phyloP scores from a whole-genome alignment of 2,329 filamentous ascomycete genomes.

The Colletotrichum coccodes region DNA sequence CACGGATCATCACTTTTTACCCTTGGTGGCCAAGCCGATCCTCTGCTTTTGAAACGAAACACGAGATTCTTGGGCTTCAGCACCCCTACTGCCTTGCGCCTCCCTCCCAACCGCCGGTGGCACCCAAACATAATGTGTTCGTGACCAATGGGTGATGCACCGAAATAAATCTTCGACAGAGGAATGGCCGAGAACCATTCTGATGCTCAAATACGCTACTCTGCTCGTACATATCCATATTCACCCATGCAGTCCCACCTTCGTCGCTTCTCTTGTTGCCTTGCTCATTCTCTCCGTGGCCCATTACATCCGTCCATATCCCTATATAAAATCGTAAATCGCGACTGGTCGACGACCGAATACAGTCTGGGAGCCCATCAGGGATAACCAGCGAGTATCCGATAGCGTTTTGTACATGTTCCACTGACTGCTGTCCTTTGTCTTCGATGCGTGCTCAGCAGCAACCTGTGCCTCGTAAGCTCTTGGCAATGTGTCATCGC shows the following conservation, averaged over 20 bases:
- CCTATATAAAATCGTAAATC: constrained; percentile 28
- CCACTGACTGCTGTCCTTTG: neutral
- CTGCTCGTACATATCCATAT: constrained; percentile 32
- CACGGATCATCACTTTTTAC: neutral
- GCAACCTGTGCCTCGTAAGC: neutral
- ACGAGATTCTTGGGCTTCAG: neutral
- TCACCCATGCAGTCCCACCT: constrained; percentile 16
- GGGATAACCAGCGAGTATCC: neutral
- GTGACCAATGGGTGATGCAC: constrained; percentile 15
- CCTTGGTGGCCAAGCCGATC: constrained; percentile 23
- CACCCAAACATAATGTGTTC: neutral
- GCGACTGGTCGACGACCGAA: constrained; percentile 9
- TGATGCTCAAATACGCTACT: constrained; percentile 31
- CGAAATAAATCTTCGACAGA: neutral
- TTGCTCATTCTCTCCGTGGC: neutral
- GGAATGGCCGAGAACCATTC: constrained; percentile 22
- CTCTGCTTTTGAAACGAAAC: constrained; percentile 29
- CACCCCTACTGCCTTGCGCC: constrained; percentile 3
- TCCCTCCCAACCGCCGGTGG: constrained; percentile 2
- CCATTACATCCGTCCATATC: constrained; percentile 29
- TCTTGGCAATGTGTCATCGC: neutral
- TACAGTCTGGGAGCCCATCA: neutral
- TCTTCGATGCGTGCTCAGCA: neutral
- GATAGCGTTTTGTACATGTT: constrained; percentile 1
- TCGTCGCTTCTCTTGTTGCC: constrained; percentile 12